phyloP scores from a whole-genome alignment of 2,329 filamentous ascomycete genomes.

The Colletotrichum scovillei region DNA sequence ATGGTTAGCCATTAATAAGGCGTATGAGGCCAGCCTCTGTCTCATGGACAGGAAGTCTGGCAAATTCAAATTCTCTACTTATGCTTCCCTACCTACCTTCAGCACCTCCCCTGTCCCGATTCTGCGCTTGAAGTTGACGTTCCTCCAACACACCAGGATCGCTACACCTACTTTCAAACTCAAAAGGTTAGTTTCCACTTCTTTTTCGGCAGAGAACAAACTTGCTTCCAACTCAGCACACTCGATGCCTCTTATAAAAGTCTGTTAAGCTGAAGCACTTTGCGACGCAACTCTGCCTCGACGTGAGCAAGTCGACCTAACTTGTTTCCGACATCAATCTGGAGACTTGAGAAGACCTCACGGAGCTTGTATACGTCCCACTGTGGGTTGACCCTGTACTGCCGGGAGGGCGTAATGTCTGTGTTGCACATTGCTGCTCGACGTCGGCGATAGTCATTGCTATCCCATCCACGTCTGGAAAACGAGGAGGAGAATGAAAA shows the following conservation, averaged over 20 bases:
- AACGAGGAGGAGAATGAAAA: not conserved
- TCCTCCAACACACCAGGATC: not conserved
- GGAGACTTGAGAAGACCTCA: not conserved
- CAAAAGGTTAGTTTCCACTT: not conserved
- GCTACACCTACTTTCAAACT: not conserved
- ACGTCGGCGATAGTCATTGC: not conserved
- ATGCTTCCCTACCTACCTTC: too few relatives aligned
- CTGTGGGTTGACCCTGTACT: not conserved
- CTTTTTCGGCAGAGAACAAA: not conserved
- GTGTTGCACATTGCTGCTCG: not conserved
- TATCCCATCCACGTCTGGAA: not conserved
- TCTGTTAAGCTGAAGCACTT: not conserved
- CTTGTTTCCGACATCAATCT: not conserved
- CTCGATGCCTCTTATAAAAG: not conserved
- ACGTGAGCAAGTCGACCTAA: not conserved
- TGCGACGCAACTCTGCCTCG: not conserved
- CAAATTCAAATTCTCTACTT: too few relatives aligned
- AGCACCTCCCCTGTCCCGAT: not conserved
- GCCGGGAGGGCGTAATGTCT: not conserved
- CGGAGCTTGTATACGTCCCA: conserved; percentile 1
- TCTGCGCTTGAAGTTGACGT: not conserved
- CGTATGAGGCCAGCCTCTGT: not conserved
- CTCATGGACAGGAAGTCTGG: not conserved
- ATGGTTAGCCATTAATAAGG: conserved; percentile 10
- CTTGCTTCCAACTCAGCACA: not conserved